Evolutionary conservation across 768 basidiomycete genomes (phyloP).

Genomic region (Panaeolus papilionaceus): DNA sequence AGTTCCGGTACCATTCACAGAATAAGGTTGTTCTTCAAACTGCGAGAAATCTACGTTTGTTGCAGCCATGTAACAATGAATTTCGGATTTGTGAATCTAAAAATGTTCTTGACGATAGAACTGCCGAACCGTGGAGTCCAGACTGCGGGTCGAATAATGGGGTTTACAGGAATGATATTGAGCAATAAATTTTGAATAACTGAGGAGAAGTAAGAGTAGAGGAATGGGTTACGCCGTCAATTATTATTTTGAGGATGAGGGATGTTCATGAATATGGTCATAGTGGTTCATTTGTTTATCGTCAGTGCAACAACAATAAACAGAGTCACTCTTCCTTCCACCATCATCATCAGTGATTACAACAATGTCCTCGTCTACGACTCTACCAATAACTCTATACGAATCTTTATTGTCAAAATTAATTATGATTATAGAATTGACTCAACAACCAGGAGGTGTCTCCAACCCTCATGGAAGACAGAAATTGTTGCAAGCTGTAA

Average conservation of each 20-base stretch:
- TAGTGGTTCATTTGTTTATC: constrained; percentile 11
- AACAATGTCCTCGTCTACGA: constrained; percentile 36
- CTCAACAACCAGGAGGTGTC: constrained; percentile 60
- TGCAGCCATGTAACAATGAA: not conserved
- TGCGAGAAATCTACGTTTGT: constrained; percentile 3
- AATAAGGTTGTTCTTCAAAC: constrained; percentile 5
- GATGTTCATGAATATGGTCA: constrained; percentile 11
- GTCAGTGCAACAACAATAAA: constrained; percentile 9
- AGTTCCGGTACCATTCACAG: constrained; percentile 5
- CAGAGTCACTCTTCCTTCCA: constrained; percentile 16
- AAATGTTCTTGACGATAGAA: constrained; percentile 14
- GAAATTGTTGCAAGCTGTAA: constrained; percentile 68
- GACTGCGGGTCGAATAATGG: not conserved
- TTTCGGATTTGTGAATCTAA: constrained; percentile 8
- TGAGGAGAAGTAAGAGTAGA: not conserved
- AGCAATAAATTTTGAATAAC: constrained; percentile 1
- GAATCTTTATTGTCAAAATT: constrained; percentile 66
- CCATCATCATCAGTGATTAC: constrained; percentile 13
- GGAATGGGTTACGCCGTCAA: not conserved
- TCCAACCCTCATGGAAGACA: constrained; percentile 67
- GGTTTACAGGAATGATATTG: not conserved
- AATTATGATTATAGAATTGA: constrained; percentile 63
- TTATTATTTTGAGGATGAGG: constrained; percentile 8
- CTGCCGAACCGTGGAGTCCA: not conserved
- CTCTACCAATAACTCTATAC: constrained; percentile 55